Base-by-base conservation (phyloP, 2,329 filamentous ascomycete genomes). In the Fusarium haematococcum region DNA sequence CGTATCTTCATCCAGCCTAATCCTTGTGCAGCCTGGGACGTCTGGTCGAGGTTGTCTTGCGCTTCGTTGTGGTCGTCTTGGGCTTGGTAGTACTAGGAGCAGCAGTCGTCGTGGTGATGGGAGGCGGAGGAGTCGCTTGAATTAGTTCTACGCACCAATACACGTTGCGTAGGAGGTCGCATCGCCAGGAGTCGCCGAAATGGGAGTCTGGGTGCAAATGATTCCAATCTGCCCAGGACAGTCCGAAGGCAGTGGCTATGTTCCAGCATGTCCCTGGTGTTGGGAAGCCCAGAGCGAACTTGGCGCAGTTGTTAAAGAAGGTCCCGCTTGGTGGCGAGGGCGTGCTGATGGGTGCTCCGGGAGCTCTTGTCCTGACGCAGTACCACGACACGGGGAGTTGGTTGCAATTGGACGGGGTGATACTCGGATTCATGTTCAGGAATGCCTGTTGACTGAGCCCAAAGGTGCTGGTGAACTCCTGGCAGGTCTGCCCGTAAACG, bases 141-240 rank as follows among this genome's bases (percentile, higher is more conserved):
- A 32, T 65, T 58, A 62, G 60, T 57, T 73, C 72, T 65, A 79
- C 66, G 65, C 78, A 79, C 62, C 78, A 77, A 78, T 32, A 52
- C 37, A 39, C 9, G 8, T 39, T 18, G 5, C 37, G 5, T 39
- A n/a, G 18, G 37, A 39, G 18, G 2, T 39, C 18, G 37, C 37
- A 39, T 18, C 18, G 18, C 37, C 37, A 39, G n/a, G 9, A 2
- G 16, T 6, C 4, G 9, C 37, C 16, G 2, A 39, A 39, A 39
- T 18, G 18, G 37, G 23, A 6, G 30, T 45, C 30, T 63, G 60
- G 60, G 32, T 63, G 41, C 33, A 16, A 13, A 1, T 3, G 4
- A 7, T 8, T 23, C 60, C 60, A 63, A 33, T 54, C 32, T 18
- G 45, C 6, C 1, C 4, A 6, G 6, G 43, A 48, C 43, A 48